Base-by-base conservation (phyloP, 495 filamentous ascomycete species). In the Penicillium argentinense region DNA sequence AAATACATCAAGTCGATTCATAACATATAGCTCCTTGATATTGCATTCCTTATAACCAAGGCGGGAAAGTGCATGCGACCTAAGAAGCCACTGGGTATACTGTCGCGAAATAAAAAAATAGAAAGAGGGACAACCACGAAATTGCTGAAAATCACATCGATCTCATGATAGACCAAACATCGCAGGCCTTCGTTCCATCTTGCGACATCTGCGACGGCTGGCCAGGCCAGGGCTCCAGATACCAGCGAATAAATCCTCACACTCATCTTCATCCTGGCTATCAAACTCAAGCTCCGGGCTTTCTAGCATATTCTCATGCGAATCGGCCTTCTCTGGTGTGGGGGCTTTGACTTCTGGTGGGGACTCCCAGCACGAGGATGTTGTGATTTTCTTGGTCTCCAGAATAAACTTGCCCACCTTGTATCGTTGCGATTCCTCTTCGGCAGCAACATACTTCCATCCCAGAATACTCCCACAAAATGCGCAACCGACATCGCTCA, bases 381-480 rank as follows among this genome's bases (percentile, higher is more conserved):
- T 64, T 14, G 80, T 81, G 18, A 90, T 84, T 49, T 86, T 75
- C 62, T 83, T 83, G 24, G 85, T 90, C 71, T 97, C 92, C 26
- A 97, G 64, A n/a, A 97, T 96, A 56, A 91, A 96, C 64, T 95
- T 96, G 22, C 92, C 92, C 22, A 97, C 83, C 64, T 97, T 97
- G 69, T 97, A 97, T 42, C 79, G 77, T 64, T 97, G 92, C 28
- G 73, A 75, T 50, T 84, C 75, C 57, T 96, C 87, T 42, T 86
- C 83, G 0, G 92, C 92, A 32, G 82, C 82, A 41, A 96, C 77
- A 62, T 97, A 97, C 66, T 96, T 96, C 92, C 92, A 97, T 8
- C 92, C 92, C 13, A 97, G 62, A 30, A 87, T 80, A 32, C 65
- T 80, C 4, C 75, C 76, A 60, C 92, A 87, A 42, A 84, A 67